Conservation (phyloP, 345 rosid genomes). For the Euphorbia lathyris region DNA sequence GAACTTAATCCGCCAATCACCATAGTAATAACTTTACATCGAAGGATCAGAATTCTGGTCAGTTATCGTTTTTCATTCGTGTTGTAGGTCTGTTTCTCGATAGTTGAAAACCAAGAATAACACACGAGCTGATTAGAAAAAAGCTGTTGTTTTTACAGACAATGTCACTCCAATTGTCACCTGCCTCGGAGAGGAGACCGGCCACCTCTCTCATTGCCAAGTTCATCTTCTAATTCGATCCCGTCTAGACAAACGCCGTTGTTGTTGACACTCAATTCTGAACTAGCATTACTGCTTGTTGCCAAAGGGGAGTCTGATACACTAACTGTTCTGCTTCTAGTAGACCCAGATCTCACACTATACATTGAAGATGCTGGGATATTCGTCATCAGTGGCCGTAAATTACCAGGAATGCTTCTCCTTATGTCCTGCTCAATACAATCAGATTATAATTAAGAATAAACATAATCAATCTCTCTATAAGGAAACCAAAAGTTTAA, state of each 20-base stretch:
- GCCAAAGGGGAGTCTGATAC: slow-evolving; percentile 92
- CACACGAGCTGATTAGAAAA: slow-evolving; percentile 7
- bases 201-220: slow-evolving; percentile 60
- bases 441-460: slow-evolving; percentile 11
- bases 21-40: slow-evolving; percentile 34
- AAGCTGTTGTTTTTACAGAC: background rate
- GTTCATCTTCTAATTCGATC: slow-evolving; percentile 60
- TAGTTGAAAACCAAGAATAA: slow-evolving; percentile 19
- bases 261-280: slow-evolving; percentile 82
- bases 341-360: slow-evolving; percentile 86
- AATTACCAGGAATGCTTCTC: slow-evolving; percentile 77
- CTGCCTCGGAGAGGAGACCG: slow-evolving; percentile 71
- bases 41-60: slow-evolving; percentile 16
- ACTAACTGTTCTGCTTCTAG: slow-evolving; percentile 61
- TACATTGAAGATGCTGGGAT: slow-evolving; percentile 98
- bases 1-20: slow-evolving; percentile 17
- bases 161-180: slow-evolving; percentile 28
- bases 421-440: slow-evolving; percentile 74
- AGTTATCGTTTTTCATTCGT: slow-evolving; percentile 8
- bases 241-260: slow-evolving; percentile 61
- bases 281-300: slow-evolving; percentile 95
- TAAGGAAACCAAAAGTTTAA: background rate
- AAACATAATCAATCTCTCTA: background rate
- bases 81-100: slow-evolving; percentile 23
- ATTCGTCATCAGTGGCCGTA: slow-evolving; percentile 86